Evolutionary conservation across 768 basidiomycete genomes (phyloP), one percentile per base, ranked within the genome.

Genomic region (Mycena latifolia): DNA sequence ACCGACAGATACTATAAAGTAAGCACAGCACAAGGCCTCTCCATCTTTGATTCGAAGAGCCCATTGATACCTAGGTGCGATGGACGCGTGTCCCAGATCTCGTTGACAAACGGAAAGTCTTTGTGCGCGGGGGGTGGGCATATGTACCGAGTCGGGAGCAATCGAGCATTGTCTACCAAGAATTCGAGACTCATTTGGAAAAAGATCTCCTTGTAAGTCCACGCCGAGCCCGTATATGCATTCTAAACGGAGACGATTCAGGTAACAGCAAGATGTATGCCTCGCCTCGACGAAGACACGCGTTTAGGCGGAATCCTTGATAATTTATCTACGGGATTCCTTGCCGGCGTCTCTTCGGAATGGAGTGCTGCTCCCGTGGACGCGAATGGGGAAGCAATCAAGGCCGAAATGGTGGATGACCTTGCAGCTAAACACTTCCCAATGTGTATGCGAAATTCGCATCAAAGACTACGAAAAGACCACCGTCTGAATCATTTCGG

Each of bases 1-100:
- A 65, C 72, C 22, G 90, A 93, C 71, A 87, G 78, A 46, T 97
- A 89, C 80, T 91, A 89, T 82, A 98, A 97, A 82, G 96, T 92
- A 66, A 11, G 74, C 41, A 20, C 6, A n/a, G 14, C 4, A 15
- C 24, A 41, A 51, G 31, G 11, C 18, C 24, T 33, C 71, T 22
- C 27, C 58, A 41, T n/a, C 37, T 2, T 33, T 31, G 10, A 55
- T 24, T 51, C 31, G 11, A 39, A 33, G 50, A 18, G 46, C 17
- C 11, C 52, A 52, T 45, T 6, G 48, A 22, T 64, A 53, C 7
- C 12, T 55, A 98, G 96, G 96, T 98, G n/a, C 90, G 87, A 76
- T 99, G 98, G 98, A 96, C 92, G 15, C 89, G 91, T 66, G 96
- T 99, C 3, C 94, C 95, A 7, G 95, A 98, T 77, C 86, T 99